Conservation (phyloP, 73 alveolate species). For the Tetrahymena borealis region DNA sequence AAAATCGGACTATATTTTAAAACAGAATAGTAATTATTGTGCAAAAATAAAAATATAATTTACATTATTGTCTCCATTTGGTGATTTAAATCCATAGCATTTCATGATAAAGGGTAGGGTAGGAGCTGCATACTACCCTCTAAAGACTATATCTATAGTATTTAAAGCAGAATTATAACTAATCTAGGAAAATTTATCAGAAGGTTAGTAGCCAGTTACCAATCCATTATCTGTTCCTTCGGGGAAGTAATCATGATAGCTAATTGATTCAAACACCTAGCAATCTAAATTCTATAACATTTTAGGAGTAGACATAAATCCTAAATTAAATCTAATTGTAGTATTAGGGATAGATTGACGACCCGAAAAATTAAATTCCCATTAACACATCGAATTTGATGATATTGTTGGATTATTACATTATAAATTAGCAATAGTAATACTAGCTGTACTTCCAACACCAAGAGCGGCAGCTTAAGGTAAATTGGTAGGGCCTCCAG, state of each 20-base stretch:
- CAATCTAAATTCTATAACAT: not conserved
- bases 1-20: not conserved
- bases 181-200: not conserved
- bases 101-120: not conserved
- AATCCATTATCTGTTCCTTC: not conserved
- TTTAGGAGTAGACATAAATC: not conserved
- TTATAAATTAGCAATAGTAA: not conserved
- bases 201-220: not conserved
- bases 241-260: not conserved
- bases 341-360: not conserved
- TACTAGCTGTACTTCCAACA: not conserved
- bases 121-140: not conserved
- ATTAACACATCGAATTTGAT: not conserved
- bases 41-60: not conserved
- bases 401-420: not conserved
- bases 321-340: not conserved
- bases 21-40: not conserved
- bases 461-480: not conserved
- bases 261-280: not conserved
- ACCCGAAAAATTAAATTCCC: not conserved
- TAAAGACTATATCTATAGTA: not conserved
- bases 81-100: not conserved
- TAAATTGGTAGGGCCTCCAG: not conserved
- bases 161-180: not conserved
- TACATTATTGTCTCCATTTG: not conserved